phyloP scores from a whole-genome alignment of 345 rosid species.

The Noccaea caerulescens region DNA sequence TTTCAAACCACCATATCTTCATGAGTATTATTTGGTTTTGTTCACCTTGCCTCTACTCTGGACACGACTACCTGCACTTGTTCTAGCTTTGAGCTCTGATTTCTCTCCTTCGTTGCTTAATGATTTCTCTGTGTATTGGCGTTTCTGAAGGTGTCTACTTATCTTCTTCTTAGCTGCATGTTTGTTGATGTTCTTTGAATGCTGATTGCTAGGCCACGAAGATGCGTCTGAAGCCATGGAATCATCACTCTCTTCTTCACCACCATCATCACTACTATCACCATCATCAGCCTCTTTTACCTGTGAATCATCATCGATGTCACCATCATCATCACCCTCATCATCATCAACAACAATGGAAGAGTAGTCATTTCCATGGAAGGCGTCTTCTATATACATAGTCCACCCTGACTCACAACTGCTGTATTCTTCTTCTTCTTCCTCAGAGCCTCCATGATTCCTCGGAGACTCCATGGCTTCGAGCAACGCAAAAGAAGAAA shows the following conservation, averaged over 20 bases:
- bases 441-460: conserved; percentile 42
- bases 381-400: conserved; percentile 58
- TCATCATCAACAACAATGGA: conserved; percentile 27
- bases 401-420: conserved; percentile 75
- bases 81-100: conserved; percentile 42
- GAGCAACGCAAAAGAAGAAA: conserved; percentile 29
- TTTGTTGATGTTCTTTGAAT: conserved; percentile 42
- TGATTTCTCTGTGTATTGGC: conserved; percentile 35
- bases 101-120: conserved; percentile 42
- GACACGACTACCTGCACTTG: conserved; percentile 54
- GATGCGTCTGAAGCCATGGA: conserved; percentile 83
- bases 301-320: conserved; percentile 22
- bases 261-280: conserved; percentile 30
- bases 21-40: conserved; percentile 40
- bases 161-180: conserved; percentile 37
- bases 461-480: conserved; percentile 56
- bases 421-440: conserved; percentile 41
- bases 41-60: conserved; percentile 52
- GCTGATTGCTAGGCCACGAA: conserved; percentile 62
- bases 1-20: conserved; percentile 9
- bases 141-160: conserved; percentile 33
- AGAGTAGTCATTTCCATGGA: conserved; percentile 42
- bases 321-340: conserved; percentile 26
- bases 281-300: conserved; percentile 29
- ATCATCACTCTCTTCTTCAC: conserved; percentile 58